Base-by-base conservation (phyloP, 495 filamentous ascomycete genomes). In the Podospora conica region DNA sequence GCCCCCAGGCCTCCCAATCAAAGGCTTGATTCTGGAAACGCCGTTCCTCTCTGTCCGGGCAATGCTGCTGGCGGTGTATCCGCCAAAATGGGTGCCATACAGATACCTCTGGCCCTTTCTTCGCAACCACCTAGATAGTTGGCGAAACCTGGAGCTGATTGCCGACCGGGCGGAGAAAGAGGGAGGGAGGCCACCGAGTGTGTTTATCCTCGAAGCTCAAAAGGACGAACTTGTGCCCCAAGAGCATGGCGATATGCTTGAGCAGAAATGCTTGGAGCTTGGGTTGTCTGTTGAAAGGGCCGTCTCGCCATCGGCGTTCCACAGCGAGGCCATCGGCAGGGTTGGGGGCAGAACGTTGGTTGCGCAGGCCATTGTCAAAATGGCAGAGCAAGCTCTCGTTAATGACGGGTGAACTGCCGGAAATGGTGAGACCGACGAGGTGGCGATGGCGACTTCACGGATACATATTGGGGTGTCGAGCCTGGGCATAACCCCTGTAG, bases 21-120 rank as follows among this genome's bases (percentile, higher is more conserved):
- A 69, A 71, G 83, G 82, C 4, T 58, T 95, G 60, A 76, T 94
- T 12, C 79, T 94, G 11, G 91, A 95, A 69, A 93, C 91, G 0
- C 91, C 91, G 3, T 93, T 92, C 61, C 80, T 86, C 2, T 91
- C 84, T 61, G 83, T 92, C 61, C 78, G 83, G n/a, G 82, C 85
- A 28, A 92, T 96, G 90, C 77, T 96, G 20, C 76, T 84, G 28
- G 84, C 84, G 2, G 72, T 96, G 21, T 95, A 93, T 74, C 91
- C 91, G 10, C 90, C 94, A 70, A 89, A 85, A 66, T 94, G 91
- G 91, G 76, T 94, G 0, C 90, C 90, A 1, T 94, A 95, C 65
- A 75, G 74, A 27, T 70, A 82, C 40, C 73, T 83, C 3, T 82
- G 81, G 79, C 81, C 80, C 0, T 82, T 83, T 55, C 70, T 83